A percentile compares a stretch with the other conserved stretches of the same genome.
Conservation (phyloP, 371 early-diverging fungal genomes). For the Mortierella sp. region DNA sequence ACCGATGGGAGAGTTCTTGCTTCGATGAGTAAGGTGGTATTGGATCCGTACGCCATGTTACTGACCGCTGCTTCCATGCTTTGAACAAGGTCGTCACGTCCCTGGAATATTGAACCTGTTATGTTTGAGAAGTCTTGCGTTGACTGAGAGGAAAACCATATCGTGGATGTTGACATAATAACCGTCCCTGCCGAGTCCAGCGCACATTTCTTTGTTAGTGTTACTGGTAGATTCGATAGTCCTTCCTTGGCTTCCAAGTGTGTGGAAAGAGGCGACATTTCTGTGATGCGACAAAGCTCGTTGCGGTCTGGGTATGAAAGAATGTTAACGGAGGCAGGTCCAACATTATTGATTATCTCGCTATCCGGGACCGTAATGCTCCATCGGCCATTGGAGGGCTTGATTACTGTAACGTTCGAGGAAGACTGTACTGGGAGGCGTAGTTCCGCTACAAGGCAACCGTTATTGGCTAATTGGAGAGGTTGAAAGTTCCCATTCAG, state of each 20-base stretch:
- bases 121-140: not conserved
- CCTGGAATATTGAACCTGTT: not conserved
- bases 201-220: constrained; percentile 5
- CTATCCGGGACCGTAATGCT: not conserved
- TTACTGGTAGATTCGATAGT: constrained; percentile 1
- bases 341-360: not conserved
- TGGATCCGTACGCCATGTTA: not conserved
- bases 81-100: not conserved
- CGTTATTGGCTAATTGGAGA: not conserved
- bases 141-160: constrained; percentile 1
- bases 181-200: not conserved
- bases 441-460: not conserved
- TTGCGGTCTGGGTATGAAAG: not conserved
- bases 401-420: not conserved
- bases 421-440: not conserved
- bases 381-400: not conserved
- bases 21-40: not conserved
- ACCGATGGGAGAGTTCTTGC: not conserved
- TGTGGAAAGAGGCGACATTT: not conserved
- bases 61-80: not conserved
- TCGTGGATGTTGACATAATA: constrained; percentile 13
- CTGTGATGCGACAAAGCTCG: not conserved
- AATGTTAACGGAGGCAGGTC: not conserved
- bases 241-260: constrained; percentile 1
- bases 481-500: not conserved